These are phyloP conservation scores for Aspergillus ellipticus DNA, from an alignment of 495 filamentous ascomycete species.

Conservation along the genomic window DNA sequence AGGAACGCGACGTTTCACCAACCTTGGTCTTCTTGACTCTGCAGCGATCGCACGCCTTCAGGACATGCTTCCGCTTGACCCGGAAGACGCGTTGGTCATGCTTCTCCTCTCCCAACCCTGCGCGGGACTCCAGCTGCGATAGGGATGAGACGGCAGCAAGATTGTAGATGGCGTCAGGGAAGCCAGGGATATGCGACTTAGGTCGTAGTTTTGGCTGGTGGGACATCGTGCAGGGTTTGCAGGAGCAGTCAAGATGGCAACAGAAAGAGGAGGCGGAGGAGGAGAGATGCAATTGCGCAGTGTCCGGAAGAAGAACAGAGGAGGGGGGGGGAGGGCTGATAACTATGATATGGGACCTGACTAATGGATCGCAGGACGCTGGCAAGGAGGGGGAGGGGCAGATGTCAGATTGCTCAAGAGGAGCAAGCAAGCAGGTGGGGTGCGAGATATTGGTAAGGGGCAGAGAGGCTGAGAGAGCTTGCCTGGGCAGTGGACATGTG, in stretches of 20 bases:
- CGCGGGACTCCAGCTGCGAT: constrained; percentile 31
- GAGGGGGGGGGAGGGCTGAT: neutral
- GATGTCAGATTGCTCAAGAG: constrained; percentile 11
- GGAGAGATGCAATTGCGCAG: constrained; percentile 5
- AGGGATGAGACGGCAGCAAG: constrained; percentile 30
- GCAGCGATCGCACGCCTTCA: constrained; percentile 48
- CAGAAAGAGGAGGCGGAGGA: no score
- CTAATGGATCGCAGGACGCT: constrained; percentile 11
- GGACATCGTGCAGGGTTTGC: constrained; percentile 27
- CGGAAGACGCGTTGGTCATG: constrained; percentile 44
- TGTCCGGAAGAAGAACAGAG: neutral
- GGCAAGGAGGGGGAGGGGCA: constrained; percentile 20
- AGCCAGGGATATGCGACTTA: constrained; percentile 36
- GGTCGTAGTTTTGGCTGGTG: constrained; percentile 43
- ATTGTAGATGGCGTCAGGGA: constrained; percentile 37
- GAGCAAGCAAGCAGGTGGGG: constrained; percentile 16
- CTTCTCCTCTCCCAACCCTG: constrained; percentile 35
- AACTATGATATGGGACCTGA: constrained; percentile 5
- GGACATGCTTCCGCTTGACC: constrained; percentile 48
- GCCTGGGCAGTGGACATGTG: constrained; percentile 8
- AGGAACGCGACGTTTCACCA: constrained; percentile 10
- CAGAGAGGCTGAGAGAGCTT: constrained; percentile 18
- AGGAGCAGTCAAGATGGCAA: neutral
- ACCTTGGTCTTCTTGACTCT: constrained; percentile 50
- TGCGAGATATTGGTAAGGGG: constrained; percentile 13